Evolutionary conservation across 352 stramenopile genomes (phyloP).

Genomic region (Phytophthora boehmeriae): DNA sequence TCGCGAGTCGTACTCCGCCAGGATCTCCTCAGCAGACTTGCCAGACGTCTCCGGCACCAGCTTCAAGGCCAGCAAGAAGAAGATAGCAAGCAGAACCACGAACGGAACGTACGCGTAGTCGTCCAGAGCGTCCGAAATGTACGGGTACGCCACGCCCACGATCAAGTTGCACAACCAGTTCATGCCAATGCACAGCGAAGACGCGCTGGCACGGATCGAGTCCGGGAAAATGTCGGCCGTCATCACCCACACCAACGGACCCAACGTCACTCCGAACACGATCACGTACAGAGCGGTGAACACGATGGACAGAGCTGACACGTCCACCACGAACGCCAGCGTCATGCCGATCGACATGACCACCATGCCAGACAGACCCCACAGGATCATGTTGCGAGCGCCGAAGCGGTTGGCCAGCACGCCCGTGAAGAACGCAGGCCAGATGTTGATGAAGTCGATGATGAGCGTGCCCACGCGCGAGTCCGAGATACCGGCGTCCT

Average conservation of each 20-base stretch:
- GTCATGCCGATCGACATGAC: conserved; percentile 47
- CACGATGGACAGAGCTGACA: conserved; percentile 6
- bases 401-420: conserved; percentile 45
- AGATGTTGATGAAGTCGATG: conserved; percentile 23
- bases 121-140: conserved; percentile 39
- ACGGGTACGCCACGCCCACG: conserved; percentile 52
- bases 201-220: conserved; percentile 8
- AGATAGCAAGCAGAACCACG: conserved; percentile 31
- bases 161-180: conserved; percentile 50
- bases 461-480: conserved; percentile 16
- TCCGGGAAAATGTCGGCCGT: conserved; percentile 13
- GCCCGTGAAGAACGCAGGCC: conserved; percentile 14
- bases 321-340: conserved; percentile 36
- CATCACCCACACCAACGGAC: conserved; percentile 9
- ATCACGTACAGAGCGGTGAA: conserved; percentile 13
- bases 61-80: conserved; percentile 25
- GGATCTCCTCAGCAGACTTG: conserved; percentile 41
- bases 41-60: conserved; percentile 35
- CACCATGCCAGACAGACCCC: conserved; percentile 41
- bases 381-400: conserved; percentile 51
- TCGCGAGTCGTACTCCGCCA: conserved; percentile 28
- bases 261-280: conserved; percentile 4
- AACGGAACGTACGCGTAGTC: conserved; percentile 48
- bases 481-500: conserved; percentile 11
- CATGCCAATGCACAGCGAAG: conserved; percentile 9